Conservation (phyloP, 179 eudicot species). For the Actinidia arguta region DNA sequence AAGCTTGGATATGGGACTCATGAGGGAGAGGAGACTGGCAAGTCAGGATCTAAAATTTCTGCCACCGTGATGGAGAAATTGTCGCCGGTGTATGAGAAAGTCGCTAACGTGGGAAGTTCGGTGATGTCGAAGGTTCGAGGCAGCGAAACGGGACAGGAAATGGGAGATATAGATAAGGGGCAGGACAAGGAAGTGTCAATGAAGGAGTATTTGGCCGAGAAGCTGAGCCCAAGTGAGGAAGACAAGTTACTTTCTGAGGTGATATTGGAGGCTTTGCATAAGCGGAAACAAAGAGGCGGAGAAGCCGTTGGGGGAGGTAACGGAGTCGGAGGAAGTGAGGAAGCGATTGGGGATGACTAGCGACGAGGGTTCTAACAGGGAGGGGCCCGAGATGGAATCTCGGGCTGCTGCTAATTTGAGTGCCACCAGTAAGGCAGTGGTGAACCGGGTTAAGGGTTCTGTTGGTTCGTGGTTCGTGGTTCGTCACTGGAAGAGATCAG, state of each 20-base stretch:
- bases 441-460: slow-evolving; percentile 56
- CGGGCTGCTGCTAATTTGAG: slow-evolving; percentile 31
- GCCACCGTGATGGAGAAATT: too few relatives aligned
- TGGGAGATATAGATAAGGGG: not conserved
- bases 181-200: slow-evolving; percentile 56
- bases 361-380: slow-evolving; percentile 15
- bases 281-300: slow-evolving; percentile 21
- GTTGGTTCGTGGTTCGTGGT: slow-evolving; percentile 65
- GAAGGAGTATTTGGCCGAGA: slow-evolving; percentile 64
- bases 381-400: slow-evolving; percentile 33
- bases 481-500: slow-evolving; percentile 53
- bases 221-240: slow-evolving; percentile 67
- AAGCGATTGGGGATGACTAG: slow-evolving; percentile 37
- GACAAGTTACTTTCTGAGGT: slow-evolving; percentile 62
- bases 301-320: slow-evolving; percentile 54
- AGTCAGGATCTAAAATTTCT: not conserved
- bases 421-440: slow-evolving; percentile 39
- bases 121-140: slow-evolving; percentile 50
- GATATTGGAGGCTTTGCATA: slow-evolving; percentile 43
- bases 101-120: slow-evolving; percentile 41
- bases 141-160: slow-evolving; percentile 17
- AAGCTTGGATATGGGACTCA: slow-evolving; percentile 55
- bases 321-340: slow-evolving; percentile 64
- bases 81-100: slow-evolving; percentile 27
- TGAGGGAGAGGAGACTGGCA: not conserved